phyloP scores from a whole-genome alignment of 495 filamentous ascomycete species.

The Talaromyces trachyspermus region DNA sequence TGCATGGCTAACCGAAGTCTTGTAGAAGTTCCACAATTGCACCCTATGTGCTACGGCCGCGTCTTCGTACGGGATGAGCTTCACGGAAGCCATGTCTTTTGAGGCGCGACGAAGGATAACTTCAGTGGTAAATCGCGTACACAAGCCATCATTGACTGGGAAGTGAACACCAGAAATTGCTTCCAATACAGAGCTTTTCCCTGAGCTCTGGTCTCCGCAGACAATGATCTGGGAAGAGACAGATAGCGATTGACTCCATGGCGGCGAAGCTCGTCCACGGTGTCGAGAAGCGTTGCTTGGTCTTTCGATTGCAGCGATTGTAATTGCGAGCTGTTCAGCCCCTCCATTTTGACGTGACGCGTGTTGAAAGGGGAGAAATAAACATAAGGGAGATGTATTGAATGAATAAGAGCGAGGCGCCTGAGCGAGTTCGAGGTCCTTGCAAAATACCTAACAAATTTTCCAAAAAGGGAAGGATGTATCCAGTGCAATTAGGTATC shows the following conservation, averaged over 20 bases:
- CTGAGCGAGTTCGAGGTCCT: too few species aligned
- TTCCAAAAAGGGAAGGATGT: too few species aligned
- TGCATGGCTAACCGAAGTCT: conserved; percentile 4
- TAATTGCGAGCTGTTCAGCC: background rate
- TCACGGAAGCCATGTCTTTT: conserved; percentile 14
- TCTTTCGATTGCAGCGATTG: conserved; percentile 9
- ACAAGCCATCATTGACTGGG: conserved; percentile 29
- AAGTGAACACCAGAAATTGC: conserved; percentile 34
- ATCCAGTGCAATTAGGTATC: too few species aligned
- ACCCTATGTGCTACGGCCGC: background rate
- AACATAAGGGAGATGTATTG: too few species aligned
- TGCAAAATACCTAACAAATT: too few species aligned
- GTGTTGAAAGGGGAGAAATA: too few species aligned
- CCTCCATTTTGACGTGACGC: conserved; percentile 5
- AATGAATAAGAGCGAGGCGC: too few species aligned
- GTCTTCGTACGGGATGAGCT: conserved; percentile 3
- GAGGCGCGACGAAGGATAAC: conserved; percentile 38
- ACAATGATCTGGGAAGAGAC: conserved; percentile 58
- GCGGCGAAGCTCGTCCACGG: conserved; percentile 45
- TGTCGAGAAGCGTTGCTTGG: conserved; percentile 26
- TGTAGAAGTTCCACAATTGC: conserved; percentile 4
- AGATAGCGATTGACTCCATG: conserved; percentile 50
- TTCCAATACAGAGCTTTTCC: conserved; percentile 44
- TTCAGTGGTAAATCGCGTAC: conserved; percentile 28
- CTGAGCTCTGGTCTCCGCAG: conserved; percentile 48